A percentile compares a stretch with the other conserved stretches of the same genome.
These are phyloP conservation scores for Pneumocystis wakefieldiae DNA, from an alignment of 1,139 yeast species.

Conservation along the genomic window DNA sequence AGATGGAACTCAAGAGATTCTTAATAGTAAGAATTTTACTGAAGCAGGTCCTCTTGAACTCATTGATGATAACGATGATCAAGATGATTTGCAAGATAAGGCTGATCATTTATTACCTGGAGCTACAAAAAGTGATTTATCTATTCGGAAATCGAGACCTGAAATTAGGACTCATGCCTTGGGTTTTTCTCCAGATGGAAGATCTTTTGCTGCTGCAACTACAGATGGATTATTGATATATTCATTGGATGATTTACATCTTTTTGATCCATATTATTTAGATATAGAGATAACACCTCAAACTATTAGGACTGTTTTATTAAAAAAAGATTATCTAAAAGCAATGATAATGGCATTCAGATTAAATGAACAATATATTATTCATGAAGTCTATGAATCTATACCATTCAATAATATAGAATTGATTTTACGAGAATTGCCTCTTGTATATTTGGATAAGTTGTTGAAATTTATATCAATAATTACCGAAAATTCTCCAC, in stretches of 20 bases:
- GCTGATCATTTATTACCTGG: conserved; percentile 73
- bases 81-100: conserved; percentile 59
- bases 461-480: conserved; percentile 59
- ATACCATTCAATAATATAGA: conserved; percentile 63
- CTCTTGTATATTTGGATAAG: conserved; percentile 58
- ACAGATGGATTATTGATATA: conserved; percentile 83
- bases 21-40: conserved; percentile 70
- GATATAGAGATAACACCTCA: conserved; percentile 87
- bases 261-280: conserved; percentile 89
- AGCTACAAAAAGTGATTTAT: conserved; percentile 74
- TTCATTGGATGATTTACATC: conserved; percentile 57
- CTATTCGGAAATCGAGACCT: conserved; percentile 61
- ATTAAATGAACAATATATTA: conserved; percentile 62
- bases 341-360: conserved; percentile 91
- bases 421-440: conserved; percentile 51
- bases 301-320: conserved; percentile 45
- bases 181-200: conserved; percentile 77
- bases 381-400: conserved; percentile 57
- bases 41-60: conserved; percentile 78
- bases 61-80: conserved; percentile 72
- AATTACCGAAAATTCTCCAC: conserved; percentile 59
- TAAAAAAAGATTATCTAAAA: conserved; percentile 49
- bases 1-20: conserved; percentile 69
- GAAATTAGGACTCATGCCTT: conserved; percentile 66
- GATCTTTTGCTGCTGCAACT: conserved; percentile 86